Percentiles rank a stretch among this genome's conserved stretches.
Evolutionary conservation across 305 asterid species (phyloP).

Genomic region (Withania somnifera): DNA sequence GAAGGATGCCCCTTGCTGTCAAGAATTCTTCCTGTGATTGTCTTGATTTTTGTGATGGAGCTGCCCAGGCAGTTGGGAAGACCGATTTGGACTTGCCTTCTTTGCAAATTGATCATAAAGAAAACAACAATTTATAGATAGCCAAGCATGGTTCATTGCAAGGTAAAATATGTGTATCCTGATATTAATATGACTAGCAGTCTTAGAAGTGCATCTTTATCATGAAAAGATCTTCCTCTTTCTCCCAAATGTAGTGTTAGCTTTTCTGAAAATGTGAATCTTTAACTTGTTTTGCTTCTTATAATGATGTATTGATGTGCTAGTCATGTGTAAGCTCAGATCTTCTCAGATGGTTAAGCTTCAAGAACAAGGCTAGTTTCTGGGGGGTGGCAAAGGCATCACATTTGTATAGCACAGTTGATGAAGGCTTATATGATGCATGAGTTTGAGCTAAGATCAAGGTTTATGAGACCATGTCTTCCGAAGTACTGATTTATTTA

Average conservation of each 20-base stretch:
- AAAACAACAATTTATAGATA: conserved; percentile 13
- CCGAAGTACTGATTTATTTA: not conserved
- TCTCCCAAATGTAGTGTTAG: not conserved
- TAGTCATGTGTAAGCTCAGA: not conserved
- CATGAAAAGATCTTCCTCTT: not conserved
- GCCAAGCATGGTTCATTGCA: not conserved
- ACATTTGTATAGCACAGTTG: not conserved
- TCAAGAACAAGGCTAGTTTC: not conserved
- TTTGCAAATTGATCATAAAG: conserved; percentile 21
- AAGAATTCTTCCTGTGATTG: conserved; percentile 17
- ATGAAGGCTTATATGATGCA: not conserved
- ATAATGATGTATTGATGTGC: not conserved
- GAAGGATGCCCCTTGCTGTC: conserved; percentile 34
- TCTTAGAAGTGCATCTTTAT: not conserved
- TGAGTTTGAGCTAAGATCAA: not conserved
- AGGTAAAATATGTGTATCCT: not conserved
- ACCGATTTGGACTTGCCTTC: conserved; percentile 15
- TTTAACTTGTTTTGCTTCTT: not conserved
- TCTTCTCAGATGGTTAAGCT: not conserved
- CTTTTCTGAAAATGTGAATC: not conserved
- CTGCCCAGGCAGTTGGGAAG: conserved; percentile 13
- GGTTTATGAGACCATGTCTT: not conserved
- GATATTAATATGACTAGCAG: not conserved
- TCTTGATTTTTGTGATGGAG: conserved; percentile 16
- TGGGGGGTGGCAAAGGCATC: not conserved